Conservation (phyloP, 2,329 filamentous ascomycete species). For the Venturia oleaginea region DNA sequence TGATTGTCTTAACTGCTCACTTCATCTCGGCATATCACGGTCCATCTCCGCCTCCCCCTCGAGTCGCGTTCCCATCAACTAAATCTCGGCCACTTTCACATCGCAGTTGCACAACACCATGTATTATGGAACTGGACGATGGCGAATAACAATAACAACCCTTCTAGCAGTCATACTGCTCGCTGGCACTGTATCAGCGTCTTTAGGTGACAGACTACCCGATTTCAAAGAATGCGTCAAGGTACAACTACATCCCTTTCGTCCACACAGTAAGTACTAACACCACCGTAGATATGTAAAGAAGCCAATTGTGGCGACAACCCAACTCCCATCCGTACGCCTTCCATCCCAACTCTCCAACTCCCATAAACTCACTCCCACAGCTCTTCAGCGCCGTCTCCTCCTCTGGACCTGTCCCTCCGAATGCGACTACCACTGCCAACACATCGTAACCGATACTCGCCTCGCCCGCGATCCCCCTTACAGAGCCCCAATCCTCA, state of each 20-base stretch:
- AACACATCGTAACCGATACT: constrained; percentile 74
- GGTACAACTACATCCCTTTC: constrained; percentile 39
- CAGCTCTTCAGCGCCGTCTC: constrained; percentile 75
- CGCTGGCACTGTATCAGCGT: constrained; percentile 48
- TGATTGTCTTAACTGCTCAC: background rate
- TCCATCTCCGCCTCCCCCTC: background rate
- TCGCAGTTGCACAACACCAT: background rate
- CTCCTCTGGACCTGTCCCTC: constrained; percentile 85
- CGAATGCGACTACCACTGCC: constrained; percentile 97
- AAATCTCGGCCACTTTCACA: background rate
- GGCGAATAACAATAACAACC: background rate
- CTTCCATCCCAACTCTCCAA: constrained; percentile 15
- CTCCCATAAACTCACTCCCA: constrained; percentile 12
- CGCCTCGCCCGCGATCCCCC: constrained; percentile 58
- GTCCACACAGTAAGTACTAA: constrained; percentile 16
- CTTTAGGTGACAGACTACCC: constrained; percentile 72
- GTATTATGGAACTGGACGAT: background rate
- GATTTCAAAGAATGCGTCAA: constrained; percentile 82
- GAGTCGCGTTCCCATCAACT: background rate
- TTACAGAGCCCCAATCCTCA: constrained; percentile 66
- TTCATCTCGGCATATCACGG: background rate
- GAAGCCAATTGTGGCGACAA: constrained; percentile 67
- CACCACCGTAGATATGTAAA: constrained; percentile 57
- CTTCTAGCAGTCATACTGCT: constrained; percentile 26
- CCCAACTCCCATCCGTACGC: constrained; percentile 62